Conservation (phyloP, 192 early-diverging fungal species). For the Backusella mclennaniae region DNA sequence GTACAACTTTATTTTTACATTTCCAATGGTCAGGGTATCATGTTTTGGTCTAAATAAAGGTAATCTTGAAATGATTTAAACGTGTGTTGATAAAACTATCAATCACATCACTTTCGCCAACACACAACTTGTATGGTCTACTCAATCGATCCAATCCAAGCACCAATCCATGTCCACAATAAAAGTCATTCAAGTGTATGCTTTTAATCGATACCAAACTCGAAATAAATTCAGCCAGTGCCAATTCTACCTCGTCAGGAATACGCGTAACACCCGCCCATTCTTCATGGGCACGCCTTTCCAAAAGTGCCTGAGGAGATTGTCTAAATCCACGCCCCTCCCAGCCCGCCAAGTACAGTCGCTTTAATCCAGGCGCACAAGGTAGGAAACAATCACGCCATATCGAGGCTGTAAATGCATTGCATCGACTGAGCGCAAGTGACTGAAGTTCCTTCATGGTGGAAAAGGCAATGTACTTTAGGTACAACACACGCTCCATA, state of each 20-base stretch:
- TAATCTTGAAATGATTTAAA: not conserved
- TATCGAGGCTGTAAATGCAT: not conserved
- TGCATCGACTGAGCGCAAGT: not conserved
- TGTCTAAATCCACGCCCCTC: not conserved
- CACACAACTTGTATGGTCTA: not conserved
- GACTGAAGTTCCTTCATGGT: not conserved
- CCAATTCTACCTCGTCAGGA: not conserved
- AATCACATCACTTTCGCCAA: not conserved
- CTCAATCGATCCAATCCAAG: not conserved
- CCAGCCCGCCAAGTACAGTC: not conserved
- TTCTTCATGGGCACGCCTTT: not conserved
- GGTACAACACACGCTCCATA: not conserved
- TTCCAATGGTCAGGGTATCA: no score
- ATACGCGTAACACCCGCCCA: not conserved
- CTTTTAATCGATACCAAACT: not conserved
- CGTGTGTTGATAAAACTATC: not conserved
- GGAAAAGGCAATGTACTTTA: not conserved
- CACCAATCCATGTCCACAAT: not conserved
- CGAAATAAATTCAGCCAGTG: not conserved
- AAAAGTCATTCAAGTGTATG: not conserved
- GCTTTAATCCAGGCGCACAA: not conserved
- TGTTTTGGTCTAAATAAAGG: not conserved
- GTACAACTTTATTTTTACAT: no score
- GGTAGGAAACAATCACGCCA: constrained; percentile 14
- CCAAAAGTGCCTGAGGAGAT: not conserved